These are phyloP conservation scores for Aquilaria agallochum DNA, from an alignment of 441 rosid species.

Conservation along the genomic window DNA sequence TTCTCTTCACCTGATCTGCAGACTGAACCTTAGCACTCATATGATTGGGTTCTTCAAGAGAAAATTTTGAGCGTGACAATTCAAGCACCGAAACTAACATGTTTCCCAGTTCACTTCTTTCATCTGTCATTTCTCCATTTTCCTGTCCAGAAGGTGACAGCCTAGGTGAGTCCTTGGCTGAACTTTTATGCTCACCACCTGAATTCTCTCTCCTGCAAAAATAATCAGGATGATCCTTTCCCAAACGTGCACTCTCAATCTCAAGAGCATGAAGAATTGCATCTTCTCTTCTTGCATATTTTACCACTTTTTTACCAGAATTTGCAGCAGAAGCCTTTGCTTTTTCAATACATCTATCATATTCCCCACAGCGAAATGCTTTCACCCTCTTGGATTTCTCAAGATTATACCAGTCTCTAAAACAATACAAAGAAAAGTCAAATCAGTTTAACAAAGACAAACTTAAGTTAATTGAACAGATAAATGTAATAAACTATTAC, in stretches of 20 bases:
- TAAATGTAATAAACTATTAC: neutral
- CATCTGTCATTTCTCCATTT: conserved; percentile 38
- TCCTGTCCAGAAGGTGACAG: conserved; percentile 49
- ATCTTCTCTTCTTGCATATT: conserved; percentile 90
- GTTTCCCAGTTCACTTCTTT: conserved; percentile 34
- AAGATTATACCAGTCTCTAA: conserved; percentile 95
- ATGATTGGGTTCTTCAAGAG: conserved; percentile 58
- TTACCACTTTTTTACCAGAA: conserved; percentile 70
- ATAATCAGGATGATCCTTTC: conserved; percentile 48
- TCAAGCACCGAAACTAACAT: conserved; percentile 52
- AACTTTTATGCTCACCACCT: conserved; percentile 30
- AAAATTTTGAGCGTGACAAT: conserved; percentile 63
- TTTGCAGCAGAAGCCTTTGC: conserved; percentile 76
- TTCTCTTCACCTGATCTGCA: conserved; percentile 47
- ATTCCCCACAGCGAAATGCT: conserved; percentile 98
- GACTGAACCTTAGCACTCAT: conserved; percentile 47
- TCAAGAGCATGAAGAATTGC: conserved; percentile 92
- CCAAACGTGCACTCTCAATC: conserved; percentile 73
- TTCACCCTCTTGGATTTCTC: conserved; percentile 93
- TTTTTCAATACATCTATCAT: conserved; percentile 73
- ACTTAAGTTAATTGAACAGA: conserved; percentile 2
- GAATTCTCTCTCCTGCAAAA: conserved; percentile 27
- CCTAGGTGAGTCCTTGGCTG: conserved; percentile 46
- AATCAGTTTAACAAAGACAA: conserved; percentile 14
- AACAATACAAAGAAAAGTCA: conserved; percentile 17